phyloP scores from a whole-genome alignment of 805 yeast species.

The Metschnikowia matae region DNA sequence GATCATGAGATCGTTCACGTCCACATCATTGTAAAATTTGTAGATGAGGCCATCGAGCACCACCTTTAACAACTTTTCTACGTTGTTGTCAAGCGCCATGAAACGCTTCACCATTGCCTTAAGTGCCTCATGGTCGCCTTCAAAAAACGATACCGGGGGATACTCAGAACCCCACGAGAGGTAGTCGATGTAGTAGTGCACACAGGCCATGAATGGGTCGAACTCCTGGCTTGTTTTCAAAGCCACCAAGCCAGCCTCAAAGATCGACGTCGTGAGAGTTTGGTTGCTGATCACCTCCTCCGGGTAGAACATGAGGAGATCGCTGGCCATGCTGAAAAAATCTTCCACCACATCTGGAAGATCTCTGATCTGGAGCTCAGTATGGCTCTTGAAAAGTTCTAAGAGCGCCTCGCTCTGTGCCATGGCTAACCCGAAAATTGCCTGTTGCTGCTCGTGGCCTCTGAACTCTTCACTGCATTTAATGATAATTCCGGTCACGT shows the following conservation, averaged over 20 bases:
- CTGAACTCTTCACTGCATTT: conserved; percentile 54
- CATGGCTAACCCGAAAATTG: conserved; percentile 71
- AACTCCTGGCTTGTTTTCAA: conserved; percentile 53
- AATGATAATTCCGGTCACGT: conserved; percentile 83
- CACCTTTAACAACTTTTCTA: conserved; percentile 50
- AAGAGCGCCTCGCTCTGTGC: conserved; percentile 63
- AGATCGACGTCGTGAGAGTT: conserved; percentile 47
- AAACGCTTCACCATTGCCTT: conserved; percentile 52
- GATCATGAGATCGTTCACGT: conserved; percentile 69
- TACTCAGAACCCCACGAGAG: conserved; percentile 77
- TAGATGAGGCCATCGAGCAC: conserved; percentile 65
- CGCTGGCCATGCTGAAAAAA: conserved; percentile 75
- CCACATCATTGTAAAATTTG: conserved; percentile 69
- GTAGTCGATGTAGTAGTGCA: conserved; percentile 78
- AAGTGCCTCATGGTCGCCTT: conserved; percentile 37
- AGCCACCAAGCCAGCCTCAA: conserved; percentile 56
- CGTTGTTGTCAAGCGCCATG: conserved; percentile 43
- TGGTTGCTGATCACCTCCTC: conserved; percentile 43
- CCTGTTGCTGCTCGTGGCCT: conserved; percentile 51
- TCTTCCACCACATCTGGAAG: conserved; percentile 78
- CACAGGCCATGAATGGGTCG: conserved; percentile 64
- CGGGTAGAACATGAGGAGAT: conserved; percentile 73
- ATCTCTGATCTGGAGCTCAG: conserved; percentile 30
- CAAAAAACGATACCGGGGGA: conserved; percentile 73
- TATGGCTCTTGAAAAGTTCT: conserved; percentile 25